These are phyloP conservation scores for Penicilliopsis zonata DNA, from an alignment of 495 filamentous ascomycete species.

Conservation along the genomic window DNA sequence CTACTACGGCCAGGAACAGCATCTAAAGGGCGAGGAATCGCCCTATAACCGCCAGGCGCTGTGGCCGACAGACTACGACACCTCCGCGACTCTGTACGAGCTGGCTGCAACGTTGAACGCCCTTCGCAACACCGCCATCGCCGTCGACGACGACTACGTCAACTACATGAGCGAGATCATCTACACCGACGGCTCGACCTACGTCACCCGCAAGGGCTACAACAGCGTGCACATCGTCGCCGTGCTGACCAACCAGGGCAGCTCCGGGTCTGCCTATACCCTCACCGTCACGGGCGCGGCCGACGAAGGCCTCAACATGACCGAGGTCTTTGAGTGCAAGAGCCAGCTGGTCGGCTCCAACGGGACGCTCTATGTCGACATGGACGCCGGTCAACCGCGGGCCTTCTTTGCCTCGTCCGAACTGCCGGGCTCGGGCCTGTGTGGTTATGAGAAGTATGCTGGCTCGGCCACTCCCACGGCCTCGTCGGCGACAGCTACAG, in stretches of 20 bases:
- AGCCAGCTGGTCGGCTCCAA: constrained; percentile 12
- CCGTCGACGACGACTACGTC: constrained; percentile 31
- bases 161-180: constrained; percentile 35
- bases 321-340: constrained; percentile 36
- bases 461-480: not conserved
- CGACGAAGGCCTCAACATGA: constrained; percentile 21
- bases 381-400: constrained; percentile 30
- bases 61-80: constrained; percentile 50
- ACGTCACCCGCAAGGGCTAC: constrained; percentile 47
- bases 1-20: constrained; percentile 58
- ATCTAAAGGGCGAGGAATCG: constrained; percentile 39
- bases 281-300: constrained; percentile 28
- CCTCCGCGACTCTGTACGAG: constrained; percentile 41
- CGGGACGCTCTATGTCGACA: constrained; percentile 27
- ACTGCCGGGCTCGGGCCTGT: constrained; percentile 13
- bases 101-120: constrained; percentile 44
- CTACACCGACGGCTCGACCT: constrained; percentile 37
- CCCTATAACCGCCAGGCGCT: constrained; percentile 56
- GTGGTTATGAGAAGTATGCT: constrained; percentile 5
- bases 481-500: constrained; percentile 3
- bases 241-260: constrained; percentile 44
- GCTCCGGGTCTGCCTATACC: constrained; percentile 22
- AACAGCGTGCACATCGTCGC: constrained; percentile 37
- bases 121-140: constrained; percentile 42
- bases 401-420: constrained; percentile 19